Conservation (phyloP, 345 rosid genomes). For the Alliaria petiolata region DNA sequence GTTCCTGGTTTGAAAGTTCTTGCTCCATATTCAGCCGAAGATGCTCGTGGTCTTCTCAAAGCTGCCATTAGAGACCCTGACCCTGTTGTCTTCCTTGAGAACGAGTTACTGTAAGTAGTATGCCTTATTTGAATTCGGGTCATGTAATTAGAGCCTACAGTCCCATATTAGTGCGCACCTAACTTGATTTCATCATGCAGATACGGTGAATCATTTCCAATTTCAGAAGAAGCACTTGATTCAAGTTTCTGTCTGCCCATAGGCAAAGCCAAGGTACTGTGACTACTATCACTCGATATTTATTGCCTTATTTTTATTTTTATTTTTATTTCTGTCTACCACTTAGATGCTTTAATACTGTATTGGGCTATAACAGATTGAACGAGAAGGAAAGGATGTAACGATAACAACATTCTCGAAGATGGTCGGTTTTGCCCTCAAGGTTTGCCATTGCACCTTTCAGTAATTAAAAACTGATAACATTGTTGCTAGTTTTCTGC, state of each 20-base stretch:
- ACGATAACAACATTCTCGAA: slow-evolving; percentile 78
- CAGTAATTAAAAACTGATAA: not conserved
- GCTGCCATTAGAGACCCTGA: slow-evolving; percentile 98
- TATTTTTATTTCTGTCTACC: not conserved
- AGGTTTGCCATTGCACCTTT: slow-evolving; percentile 46
- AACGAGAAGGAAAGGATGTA: slow-evolving; percentile 88
- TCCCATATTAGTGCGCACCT: not conserved
- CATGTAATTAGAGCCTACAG: not conserved
- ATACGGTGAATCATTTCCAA: slow-evolving; percentile 88
- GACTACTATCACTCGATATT: slow-evolving; percentile 16
- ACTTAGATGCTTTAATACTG: not conserved
- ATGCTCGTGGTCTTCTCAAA: slow-evolving; percentile 86
- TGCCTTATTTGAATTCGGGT: not conserved
- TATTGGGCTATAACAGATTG: slow-evolving; percentile 51
- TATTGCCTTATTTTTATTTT: not conserved
- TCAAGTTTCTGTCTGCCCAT: slow-evolving; percentile 93
- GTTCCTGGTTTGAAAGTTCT: slow-evolving; percentile 91
- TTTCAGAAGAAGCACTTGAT: slow-evolving; percentile 86
- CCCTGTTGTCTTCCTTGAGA: slow-evolving; percentile 94
- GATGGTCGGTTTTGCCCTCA: slow-evolving; percentile 80
- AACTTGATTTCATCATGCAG: slow-evolving; percentile 35
- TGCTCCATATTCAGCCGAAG: slow-evolving; percentile 82
- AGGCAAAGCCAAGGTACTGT: slow-evolving; percentile 85
- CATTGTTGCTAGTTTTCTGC: not conserved
- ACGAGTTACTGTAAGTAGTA: slow-evolving; percentile 77